These are phyloP conservation scores for Solanum gandarillasii DNA, from an alignment of 257 asterid genomes.

Conservation along the genomic window DNA sequence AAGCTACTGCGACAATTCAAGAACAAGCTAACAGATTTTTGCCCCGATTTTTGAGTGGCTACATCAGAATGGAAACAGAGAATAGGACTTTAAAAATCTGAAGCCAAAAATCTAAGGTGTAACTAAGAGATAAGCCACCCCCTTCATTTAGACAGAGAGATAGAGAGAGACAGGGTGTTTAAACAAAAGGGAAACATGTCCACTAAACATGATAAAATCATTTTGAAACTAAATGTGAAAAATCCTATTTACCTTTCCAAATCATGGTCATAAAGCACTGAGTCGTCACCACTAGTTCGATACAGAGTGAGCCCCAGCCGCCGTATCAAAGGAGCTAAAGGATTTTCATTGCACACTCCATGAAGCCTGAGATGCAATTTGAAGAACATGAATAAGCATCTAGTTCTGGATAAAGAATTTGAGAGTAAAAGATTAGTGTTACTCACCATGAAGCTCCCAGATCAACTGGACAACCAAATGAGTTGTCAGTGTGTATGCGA, in stretches of 20 bases:
- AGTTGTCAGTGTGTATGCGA: slow-evolving; percentile 81
- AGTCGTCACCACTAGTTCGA: slow-evolving; percentile 93
- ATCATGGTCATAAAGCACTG: slow-evolving; percentile 91
- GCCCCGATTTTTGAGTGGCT: background rate
- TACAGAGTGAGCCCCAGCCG: slow-evolving; percentile 75
- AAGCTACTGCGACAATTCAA: background rate
- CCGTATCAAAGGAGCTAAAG: slow-evolving; percentile 81
- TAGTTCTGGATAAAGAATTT: background rate
- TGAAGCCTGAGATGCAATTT: slow-evolving; percentile 53
- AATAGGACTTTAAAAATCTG: background rate
- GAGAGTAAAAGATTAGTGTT: background rate
- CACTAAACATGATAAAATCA: background rate
- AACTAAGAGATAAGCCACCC: background rate
- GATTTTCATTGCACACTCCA: slow-evolving; percentile 98
- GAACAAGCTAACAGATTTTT: background rate
- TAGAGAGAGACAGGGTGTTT: background rate
- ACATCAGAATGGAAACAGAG: background rate
- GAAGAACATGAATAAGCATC: background rate
- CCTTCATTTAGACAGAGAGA: background rate
- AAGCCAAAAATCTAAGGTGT: background rate
- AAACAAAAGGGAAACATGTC: background rate
- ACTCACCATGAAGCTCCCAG: slow-evolving; percentile 98
- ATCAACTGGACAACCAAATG: slow-evolving; percentile 94
- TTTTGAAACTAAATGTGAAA: background rate
- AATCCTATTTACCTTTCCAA: slow-evolving; percentile 60